Evolutionary conservation across 345 rosid species (phyloP).

Genomic region (Bruguiera sexangula): DNA sequence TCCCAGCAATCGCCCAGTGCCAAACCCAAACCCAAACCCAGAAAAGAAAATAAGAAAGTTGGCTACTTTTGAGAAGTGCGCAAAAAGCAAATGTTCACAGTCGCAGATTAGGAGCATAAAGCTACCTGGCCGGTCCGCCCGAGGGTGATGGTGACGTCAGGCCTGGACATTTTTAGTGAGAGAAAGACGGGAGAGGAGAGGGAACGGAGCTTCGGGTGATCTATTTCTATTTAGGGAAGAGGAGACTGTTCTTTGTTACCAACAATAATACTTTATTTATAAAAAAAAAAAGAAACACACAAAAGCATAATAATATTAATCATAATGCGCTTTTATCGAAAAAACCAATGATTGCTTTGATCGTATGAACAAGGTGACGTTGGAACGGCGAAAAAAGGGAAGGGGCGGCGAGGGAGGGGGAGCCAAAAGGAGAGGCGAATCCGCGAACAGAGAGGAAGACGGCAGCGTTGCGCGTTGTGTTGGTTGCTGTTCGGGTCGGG

Average conservation of each 20-base stretch:
- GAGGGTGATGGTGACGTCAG: slow-evolving; percentile 37
- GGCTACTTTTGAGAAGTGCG: not conserved
- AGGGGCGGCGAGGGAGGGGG: too few relatives aligned
- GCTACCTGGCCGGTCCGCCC: slow-evolving; percentile 43
- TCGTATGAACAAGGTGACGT: too few relatives aligned
- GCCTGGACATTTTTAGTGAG: slow-evolving; percentile 25
- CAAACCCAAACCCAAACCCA: not conserved
- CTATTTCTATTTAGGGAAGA: not conserved
- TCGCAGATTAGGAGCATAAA: not conserved
- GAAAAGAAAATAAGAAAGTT: not conserved
- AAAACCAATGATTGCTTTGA: too few relatives aligned
- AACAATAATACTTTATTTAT: too few relatives aligned
- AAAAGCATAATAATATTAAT: too few relatives aligned
- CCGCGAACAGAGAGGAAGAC: too few relatives aligned
- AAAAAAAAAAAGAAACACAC: too few relatives aligned
- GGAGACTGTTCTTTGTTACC: not conserved
- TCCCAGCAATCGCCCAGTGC: not conserved
- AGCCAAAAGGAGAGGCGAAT: too few relatives aligned
- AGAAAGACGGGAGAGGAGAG: not conserved
- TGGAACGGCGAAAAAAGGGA: too few relatives aligned
- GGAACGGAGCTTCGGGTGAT: not conserved
- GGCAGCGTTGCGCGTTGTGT: too few relatives aligned
- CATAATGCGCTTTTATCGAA: too few relatives aligned
- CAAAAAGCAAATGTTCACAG: not conserved
- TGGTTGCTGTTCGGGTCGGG: too few relatives aligned